Base-by-base conservation (phyloP, 2,329 filamentous ascomycete species). In the Sporothrix pallida region DNA sequence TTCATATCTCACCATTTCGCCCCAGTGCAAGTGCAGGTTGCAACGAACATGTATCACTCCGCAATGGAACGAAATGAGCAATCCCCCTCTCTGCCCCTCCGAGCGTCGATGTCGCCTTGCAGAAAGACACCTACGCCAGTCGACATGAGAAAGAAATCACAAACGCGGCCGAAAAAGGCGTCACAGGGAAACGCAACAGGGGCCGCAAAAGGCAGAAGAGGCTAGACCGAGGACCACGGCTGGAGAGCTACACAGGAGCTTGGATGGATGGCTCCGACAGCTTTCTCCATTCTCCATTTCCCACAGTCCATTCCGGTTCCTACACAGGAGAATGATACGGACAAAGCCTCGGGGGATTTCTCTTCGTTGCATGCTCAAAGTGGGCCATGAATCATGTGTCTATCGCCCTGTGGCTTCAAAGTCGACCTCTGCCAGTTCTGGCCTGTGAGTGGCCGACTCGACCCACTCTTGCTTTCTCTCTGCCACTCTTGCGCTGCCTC, bases 351-450 rank as follows among this genome's bases (percentile, higher is more conserved):
- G 23, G 65, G 65, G 46, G 12, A 23, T 67, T 17, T 7, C 15
- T 56, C 17, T 42, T 20, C 8, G 37, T 48, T 37, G 42, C 13
- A 10, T 15, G 10, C 4, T 23, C 7, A 26, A 15, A 60, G 23
- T 52, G 65, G 26, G 46, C 48, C 63, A 68, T 69, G 67, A 69
- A 42, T 69, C 67, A 69, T 69, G 67, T 65, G 60, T n/a, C 10
- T 42, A 4, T 44, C 6, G 23, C 13, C 46, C 15, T 26, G 23
- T 26, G 23, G 23, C 23, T 26, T 26, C 23, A 26, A 3, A 56
- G 9, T 23, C 52, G 17, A 37, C 17, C 37, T 50, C 17, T 62
- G 26, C 13, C n/a, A 42, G 10, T 48, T n/a, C 17, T 37, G 65
- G 46, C 26, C 48, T 69, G 23, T 69, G 67, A 54, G 48, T 42